Evolutionary conservation across 2,329 filamentous ascomycete genomes (phyloP), one percentile per base, ranked within the genome.

Genomic region (Epichloe aotearoae): DNA sequence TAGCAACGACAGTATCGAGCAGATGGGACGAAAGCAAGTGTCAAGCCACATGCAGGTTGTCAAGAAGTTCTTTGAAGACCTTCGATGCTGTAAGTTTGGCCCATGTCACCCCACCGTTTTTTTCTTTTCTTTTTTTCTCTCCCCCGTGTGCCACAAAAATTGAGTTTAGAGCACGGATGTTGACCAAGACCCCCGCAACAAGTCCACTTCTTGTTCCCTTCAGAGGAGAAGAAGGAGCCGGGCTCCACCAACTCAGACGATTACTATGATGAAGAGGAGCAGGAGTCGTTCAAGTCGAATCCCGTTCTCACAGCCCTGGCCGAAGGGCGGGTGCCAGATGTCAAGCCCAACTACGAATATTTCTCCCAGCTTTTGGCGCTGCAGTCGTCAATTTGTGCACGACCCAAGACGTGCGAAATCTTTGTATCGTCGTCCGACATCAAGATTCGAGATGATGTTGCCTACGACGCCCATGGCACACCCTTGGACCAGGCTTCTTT

Each of bases 21-120:
- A 73, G 52, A 73, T 75, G 62, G 69, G 73, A 54, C 71, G 79
- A 51, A 85, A 85, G 63, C 80, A 83, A 59, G 79, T 85, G 5
- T 84, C 81, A 2, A 84, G 80, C 60, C 82, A 85, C 59, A 84
- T 85, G 60, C 82, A 86, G 61, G 82, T 86, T 14, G 68, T 84
- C 50, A 84, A 84, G 67, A 78, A 77, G 48, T 83, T 84, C 62
- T 78, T 85, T 56, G 72, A 74, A 50, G 74, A 77, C 50, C 70
- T 84, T 55, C 74, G 77, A 42, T 80, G 77, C 62, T 83, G 80
- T 83, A 68, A 74, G 80, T 71, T 19, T 20, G 11, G 3, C 15
- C 15, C 12, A 42, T 34, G 7, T 30, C 23, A n/a, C 19, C n/a
- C 7, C 20, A 10, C 8, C 19, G 17, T 19, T 33, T 34, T 45